phyloP scores from a whole-genome alignment of 768 basidiomycete genomes.

The Leccinum imitatum region DNA sequence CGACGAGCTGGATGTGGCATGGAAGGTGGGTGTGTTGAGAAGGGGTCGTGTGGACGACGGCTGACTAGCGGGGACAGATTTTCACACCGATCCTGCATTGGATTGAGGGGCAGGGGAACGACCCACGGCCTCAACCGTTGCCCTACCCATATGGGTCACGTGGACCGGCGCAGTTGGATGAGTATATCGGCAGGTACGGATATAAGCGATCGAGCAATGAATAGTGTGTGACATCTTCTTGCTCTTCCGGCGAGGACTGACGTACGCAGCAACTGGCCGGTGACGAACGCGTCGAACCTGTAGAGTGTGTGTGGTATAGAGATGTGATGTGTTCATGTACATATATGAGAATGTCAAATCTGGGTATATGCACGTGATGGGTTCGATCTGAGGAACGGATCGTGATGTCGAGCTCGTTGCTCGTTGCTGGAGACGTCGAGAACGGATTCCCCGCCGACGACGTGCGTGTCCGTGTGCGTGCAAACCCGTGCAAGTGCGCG shows the following conservation, averaged over 20 bases:
- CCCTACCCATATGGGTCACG: constrained; percentile 92
- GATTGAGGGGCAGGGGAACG: constrained; percentile 81
- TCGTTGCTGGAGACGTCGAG: constrained; percentile 22
- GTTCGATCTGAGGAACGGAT: constrained; percentile 30
- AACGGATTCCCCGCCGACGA: constrained; percentile 29
- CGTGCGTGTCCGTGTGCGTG: constrained; percentile 11
- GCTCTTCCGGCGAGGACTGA: not conserved
- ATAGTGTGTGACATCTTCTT: constrained; percentile 47
- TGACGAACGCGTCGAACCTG: constrained; percentile 26
- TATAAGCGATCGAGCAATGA: constrained; percentile 64
- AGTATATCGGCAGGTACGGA: constrained; percentile 73
- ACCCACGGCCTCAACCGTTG: constrained; percentile 43
- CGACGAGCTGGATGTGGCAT: constrained; percentile 95
- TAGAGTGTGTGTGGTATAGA: constrained; percentile 3
- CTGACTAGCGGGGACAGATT: constrained; percentile 52
- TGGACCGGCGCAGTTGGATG: constrained; percentile 83
- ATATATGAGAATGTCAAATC: constrained; percentile 5
- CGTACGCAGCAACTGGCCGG: constrained; percentile 27
- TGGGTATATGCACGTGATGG: constrained; percentile 24
- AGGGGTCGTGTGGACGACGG: constrained; percentile 2
- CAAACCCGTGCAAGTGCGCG: constrained; percentile 8
- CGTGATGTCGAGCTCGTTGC: constrained; percentile 24
- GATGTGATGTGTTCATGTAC: not conserved
- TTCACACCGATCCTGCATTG: constrained; percentile 94
- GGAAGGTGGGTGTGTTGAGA: constrained; percentile 67